Percentiles rank a stretch among this genome's conserved stretches.
Conservation (phyloP, 441 rosid species). For the Gossypium davidsonii region DNA sequence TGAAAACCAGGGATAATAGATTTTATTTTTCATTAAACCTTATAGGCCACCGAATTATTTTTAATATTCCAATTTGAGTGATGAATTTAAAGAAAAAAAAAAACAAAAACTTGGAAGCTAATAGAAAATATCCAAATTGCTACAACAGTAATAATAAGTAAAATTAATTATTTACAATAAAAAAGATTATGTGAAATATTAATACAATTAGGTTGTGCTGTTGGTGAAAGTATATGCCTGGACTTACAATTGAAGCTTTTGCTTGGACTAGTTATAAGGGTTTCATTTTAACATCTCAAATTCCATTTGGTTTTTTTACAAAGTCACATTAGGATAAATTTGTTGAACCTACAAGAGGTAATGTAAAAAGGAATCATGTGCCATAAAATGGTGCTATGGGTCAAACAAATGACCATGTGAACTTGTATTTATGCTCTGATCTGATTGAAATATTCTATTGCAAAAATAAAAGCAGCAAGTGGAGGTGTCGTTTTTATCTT, state of each 20-base stretch:
- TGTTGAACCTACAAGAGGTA: not conserved
- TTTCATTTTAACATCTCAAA: not conserved
- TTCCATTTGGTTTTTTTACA: not conserved
- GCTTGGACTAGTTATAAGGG: not conserved
- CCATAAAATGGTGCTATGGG: conserved; percentile 9
- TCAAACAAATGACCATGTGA: conserved; percentile 21
- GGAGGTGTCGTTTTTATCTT: conserved; percentile 7
- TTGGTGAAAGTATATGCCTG: not conserved
- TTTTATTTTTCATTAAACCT: no score
- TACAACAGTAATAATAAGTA: no score
- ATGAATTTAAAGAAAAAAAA: no score
- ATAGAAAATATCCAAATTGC: no score
- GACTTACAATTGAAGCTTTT: no score
- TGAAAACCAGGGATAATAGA: no score
- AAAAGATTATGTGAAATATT: no score
- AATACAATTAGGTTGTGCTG: not conserved
- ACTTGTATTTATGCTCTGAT: not conserved
- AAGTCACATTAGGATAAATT: not conserved
- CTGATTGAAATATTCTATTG: conserved; percentile 4
- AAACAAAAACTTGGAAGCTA: no score
- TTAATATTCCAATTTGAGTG: no score
- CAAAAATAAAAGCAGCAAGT: not conserved
- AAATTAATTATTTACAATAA: no score
- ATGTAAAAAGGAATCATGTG: conserved; percentile 22
- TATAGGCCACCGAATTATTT: no score